phyloP scores from a whole-genome alignment of 495 filamentous ascomycete species.

The Aeminium ludgeri region DNA sequence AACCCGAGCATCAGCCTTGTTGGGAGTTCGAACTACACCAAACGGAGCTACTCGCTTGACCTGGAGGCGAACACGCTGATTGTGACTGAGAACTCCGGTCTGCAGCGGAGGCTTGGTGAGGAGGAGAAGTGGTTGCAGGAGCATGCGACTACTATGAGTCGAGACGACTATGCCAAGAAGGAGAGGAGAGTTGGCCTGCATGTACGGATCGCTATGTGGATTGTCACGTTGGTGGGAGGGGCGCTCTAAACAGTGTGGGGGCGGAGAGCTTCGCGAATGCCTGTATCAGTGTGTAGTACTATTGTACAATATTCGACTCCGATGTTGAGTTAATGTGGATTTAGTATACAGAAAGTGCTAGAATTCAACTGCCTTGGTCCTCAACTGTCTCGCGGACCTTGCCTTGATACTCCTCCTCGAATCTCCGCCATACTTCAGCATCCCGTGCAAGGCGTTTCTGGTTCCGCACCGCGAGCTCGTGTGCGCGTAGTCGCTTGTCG shows the following conservation, averaged over 20 bases:
- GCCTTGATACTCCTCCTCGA: no score
- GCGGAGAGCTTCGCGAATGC: not conserved
- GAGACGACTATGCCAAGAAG: slow-evolving; percentile 58
- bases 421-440: slow-evolving; percentile 41
- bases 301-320: no score
- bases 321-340: no score
- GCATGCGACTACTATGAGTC: slow-evolving; percentile 43
- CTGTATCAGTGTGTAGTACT: no score
- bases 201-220: slow-evolving; percentile 82
- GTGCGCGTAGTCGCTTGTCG: slow-evolving; percentile 54
- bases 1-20: slow-evolving; percentile 65
- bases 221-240: slow-evolving; percentile 32
- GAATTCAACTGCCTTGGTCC: no score
- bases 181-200: slow-evolving; percentile 73
- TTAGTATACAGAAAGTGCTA: no score
- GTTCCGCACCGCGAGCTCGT: slow-evolving; percentile 44
- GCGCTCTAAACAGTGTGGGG: slow-evolving; percentile 20
- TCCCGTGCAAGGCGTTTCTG: slow-evolving; percentile 45
- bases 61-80: slow-evolving; percentile 75
- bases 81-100: slow-evolving; percentile 55
- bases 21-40: slow-evolving; percentile 91
- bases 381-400: no score
- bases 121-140: slow-evolving; percentile 68
- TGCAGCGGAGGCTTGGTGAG: slow-evolving; percentile 55
- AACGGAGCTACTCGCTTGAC: slow-evolving; percentile 79